Percentiles rank a stretch among this genome's conserved stretches.
Evolutionary conservation across 2,329 filamentous ascomycete genomes (phyloP).

Genomic region (Gaeumannomyces sp.): DNA sequence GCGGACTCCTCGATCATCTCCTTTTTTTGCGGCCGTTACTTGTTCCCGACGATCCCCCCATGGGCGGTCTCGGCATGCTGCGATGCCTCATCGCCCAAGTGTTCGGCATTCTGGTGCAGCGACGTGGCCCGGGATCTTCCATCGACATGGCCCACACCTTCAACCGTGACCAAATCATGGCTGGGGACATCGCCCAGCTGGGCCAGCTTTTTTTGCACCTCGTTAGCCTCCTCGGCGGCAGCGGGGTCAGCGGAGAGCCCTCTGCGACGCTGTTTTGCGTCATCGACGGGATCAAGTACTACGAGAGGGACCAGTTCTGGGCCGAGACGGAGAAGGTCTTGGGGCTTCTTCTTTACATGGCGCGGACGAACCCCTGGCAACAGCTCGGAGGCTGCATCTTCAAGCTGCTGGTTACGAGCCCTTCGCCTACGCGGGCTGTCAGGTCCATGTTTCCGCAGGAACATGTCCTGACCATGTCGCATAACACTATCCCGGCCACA

Average conservation of each 20-base stretch:
- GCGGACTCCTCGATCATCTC: neutral
- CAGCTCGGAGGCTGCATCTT: neutral
- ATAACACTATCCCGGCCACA: too few species aligned
- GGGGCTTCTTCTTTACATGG: neutral
- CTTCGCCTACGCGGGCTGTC: neutral
- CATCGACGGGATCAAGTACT: conserved; percentile 2
- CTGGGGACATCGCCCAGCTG: neutral
- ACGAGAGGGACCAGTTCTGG: conserved; percentile 1
- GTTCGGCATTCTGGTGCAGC: neutral
- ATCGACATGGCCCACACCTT: neutral
- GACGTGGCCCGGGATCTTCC: neutral
- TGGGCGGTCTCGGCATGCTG: neutral
- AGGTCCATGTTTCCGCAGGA: neutral
- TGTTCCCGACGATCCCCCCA: neutral
- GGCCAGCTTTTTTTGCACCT: neutral
- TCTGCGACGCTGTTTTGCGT: neutral
- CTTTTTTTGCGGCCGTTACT: neutral
- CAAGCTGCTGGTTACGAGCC: conserved; percentile 3
- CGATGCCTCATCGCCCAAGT: neutral
- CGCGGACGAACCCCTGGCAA: too few species aligned
- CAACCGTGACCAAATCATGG: neutral
- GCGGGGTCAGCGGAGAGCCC: neutral
- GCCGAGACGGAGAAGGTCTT: neutral
- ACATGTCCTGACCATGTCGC: neutral
- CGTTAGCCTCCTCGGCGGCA: neutral